A percentile compares a stretch with the other conserved stretches of the same genome.
Evolutionary conservation across 2,329 filamentous ascomycete genomes (phyloP).

Genomic region (Tolypocladium paradoxum): DNA sequence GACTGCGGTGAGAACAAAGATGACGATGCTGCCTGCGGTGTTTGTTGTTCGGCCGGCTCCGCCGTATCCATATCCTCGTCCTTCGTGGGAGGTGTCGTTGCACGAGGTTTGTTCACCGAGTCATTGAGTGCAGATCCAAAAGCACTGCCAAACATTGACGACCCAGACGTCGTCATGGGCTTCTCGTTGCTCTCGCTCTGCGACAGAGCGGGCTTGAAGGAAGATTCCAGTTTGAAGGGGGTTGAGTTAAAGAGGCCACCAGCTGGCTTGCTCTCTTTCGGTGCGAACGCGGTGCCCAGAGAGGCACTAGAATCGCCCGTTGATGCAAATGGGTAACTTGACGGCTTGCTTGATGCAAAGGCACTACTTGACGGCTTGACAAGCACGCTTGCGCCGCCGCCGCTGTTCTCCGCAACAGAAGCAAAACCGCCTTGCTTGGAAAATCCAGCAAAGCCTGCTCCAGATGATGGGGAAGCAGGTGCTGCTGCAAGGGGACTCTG

Average conservation of each 20-base stretch:
- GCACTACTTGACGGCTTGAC: slow-evolving; percentile 26
- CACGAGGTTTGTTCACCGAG: slow-evolving; percentile 24
- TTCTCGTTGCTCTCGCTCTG: slow-evolving; percentile 49
- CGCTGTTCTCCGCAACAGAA: slow-evolving; percentile 28
- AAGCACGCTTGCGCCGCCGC: slow-evolving; percentile 24
- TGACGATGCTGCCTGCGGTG: slow-evolving; percentile 25
- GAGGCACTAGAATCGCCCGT: slow-evolving; percentile 6
- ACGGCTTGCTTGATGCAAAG: slow-evolving; percentile 21
- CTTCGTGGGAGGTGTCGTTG: slow-evolving; percentile 25
- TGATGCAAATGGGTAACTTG: slow-evolving; percentile 19
- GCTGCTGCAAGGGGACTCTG: slow-evolving; percentile 25
- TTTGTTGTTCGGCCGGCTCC: slow-evolving; percentile 21
- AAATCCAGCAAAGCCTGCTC: slow-evolving; percentile 44
- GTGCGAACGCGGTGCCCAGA: slow-evolving; percentile 15
- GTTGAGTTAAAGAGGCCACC: slow-evolving; percentile 33
- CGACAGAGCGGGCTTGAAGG: slow-evolving; percentile 54
- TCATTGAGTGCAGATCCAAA: slow-evolving; percentile 50
- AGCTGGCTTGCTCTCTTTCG: slow-evolving; percentile 17
- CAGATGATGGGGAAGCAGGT: slow-evolving; percentile 22
- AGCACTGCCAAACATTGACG: slow-evolving; percentile 46
- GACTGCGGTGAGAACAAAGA: slow-evolving; percentile 16
- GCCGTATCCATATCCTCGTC: slow-evolving; percentile 43
- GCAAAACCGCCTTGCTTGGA: slow-evolving; percentile 45
- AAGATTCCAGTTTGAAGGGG: slow-evolving; percentile 57
- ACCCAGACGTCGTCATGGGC: slow-evolving; percentile 27